Base-by-base conservation (phyloP, 2,329 filamentous ascomycete species). In the Sporothrix pallida region DNA sequence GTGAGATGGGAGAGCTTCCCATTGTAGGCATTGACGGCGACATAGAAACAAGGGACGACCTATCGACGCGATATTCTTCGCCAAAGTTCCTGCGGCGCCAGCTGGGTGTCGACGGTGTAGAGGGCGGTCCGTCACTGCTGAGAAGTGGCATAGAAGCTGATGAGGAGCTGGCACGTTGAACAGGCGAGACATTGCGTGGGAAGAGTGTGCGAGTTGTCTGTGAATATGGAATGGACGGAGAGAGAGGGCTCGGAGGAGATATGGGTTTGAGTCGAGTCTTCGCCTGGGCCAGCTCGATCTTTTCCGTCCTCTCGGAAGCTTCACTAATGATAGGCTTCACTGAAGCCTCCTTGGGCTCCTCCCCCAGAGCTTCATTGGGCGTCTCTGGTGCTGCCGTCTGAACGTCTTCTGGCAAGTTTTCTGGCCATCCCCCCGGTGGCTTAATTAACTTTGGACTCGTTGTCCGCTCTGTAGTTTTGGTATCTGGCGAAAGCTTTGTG, bases 181-280 rank as follows among this genome's bases (percentile, higher is more conserved):
- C 26, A 5, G 50, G 67, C 2, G 68, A 44, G 31, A 13, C 20
- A 15, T 31, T 48, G 3, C 68, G 68, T 2, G 68, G 68, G 26
- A 70, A 58, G 17, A 48, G 68, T 8, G 52, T 70, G 37, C 13
- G 68, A 13, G n/a, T 42, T 7, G 37, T 23, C 42, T 42, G 68
- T 3, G 37, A 70, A 12, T 23, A 70, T 9, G 20, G 20, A 4
- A 56, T 60, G 0, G 52, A 3, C 9, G 68, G 50, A 31, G 48
- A 26, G 5, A 6, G 10, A 26, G 26, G 67, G 42, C 6, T 15
- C 1, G 6, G 44, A 17, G 20, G 20, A 13, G 5, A 26, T 13
- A 26, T 8, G 23, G 23, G 9, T 17, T 26, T 10, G 12, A 48
- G 42, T 13, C 20, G 20, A 8, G 4, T 26, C n/a, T 46, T 54